These are phyloP conservation scores for Anisogramma anomala DNA, from an alignment of 2,329 filamentous ascomycete genomes.

Conservation along the genomic window DNA sequence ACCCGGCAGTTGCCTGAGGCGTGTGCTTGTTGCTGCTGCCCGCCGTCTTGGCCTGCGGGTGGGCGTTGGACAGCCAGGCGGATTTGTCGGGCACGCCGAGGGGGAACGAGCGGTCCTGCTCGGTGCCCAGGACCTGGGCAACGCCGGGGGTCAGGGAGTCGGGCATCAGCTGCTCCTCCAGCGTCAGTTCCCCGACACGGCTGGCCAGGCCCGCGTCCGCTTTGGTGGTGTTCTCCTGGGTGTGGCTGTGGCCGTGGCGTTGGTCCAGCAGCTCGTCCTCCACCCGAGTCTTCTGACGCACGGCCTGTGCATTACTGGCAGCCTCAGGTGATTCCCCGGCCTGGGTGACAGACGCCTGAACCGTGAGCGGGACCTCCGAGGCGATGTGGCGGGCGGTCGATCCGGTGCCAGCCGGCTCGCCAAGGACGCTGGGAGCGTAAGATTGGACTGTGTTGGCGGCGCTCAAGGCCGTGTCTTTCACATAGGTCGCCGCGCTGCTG, in stretches of 20 bases:
- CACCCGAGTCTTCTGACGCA: constrained; percentile 61
- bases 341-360: constrained; percentile 44
- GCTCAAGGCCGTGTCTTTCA: not conserved
- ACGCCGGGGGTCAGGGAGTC: not conserved
- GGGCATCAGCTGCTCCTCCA: not conserved
- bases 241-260: constrained; percentile 30
- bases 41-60: too few species aligned
- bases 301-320: constrained; percentile 54
- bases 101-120: constrained; percentile 7
- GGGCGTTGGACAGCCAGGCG: too few species aligned
- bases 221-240: constrained; percentile 25
- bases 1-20: too few species aligned
- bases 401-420: not conserved
- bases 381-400: constrained; percentile 25
- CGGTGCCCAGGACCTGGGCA: constrained; percentile 1
- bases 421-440: not conserved
- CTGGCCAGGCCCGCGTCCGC: constrained; percentile 7
- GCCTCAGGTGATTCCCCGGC: constrained; percentile 58
- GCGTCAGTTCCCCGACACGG: not conserved
- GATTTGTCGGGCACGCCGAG: not conserved
- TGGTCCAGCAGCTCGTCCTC: constrained; percentile 63
- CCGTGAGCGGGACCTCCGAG: constrained; percentile 40
- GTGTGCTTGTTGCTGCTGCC: too few species aligned
- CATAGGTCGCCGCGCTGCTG: not conserved
- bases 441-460: not conserved